phyloP scores from a whole-genome alignment of 441 rosid species.

The Hura crepitans region DNA sequence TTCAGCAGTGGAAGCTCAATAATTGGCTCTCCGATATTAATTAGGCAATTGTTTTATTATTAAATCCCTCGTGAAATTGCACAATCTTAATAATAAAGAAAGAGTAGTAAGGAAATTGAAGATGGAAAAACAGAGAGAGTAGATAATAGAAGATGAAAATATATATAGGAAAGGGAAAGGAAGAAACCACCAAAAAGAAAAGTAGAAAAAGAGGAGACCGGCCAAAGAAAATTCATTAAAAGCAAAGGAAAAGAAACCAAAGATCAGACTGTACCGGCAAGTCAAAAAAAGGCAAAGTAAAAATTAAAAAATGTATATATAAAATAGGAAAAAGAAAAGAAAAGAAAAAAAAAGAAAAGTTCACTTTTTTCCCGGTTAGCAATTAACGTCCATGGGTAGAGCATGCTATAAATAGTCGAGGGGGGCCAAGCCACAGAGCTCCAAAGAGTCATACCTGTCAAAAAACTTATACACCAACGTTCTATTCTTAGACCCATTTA shows the following conservation, averaged over 20 bases:
- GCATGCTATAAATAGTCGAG: conserved; percentile 43
- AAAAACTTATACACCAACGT: conserved; percentile 24
- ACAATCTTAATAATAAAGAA: neutral
- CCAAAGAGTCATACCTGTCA: conserved; percentile 31
- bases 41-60: too few species aligned
- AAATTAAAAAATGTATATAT: neutral
- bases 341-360: neutral
- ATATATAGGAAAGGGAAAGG: neutral
- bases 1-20: conserved; percentile 8
- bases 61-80: neutral
- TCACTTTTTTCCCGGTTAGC: conserved; percentile 13
- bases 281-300: conserved; percentile 18
- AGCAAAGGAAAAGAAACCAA: neutral
- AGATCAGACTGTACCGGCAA: conserved; percentile 20
- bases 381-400: conserved; percentile 29
- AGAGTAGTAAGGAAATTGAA: neutral
- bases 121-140: neutral
- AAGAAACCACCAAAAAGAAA: conserved; percentile 7
- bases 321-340: neutral
- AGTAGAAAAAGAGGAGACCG: conserved; percentile 19
- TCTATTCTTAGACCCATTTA: conserved; percentile 27
- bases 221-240: conserved; percentile 8
- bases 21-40: neutral
- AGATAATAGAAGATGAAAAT: neutral
- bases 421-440: conserved; percentile 31